Evolutionary conservation across 148 eudicot species (phyloP), one percentile per base, ranked within the genome.

Genomic region (Cornus florida): DNA sequence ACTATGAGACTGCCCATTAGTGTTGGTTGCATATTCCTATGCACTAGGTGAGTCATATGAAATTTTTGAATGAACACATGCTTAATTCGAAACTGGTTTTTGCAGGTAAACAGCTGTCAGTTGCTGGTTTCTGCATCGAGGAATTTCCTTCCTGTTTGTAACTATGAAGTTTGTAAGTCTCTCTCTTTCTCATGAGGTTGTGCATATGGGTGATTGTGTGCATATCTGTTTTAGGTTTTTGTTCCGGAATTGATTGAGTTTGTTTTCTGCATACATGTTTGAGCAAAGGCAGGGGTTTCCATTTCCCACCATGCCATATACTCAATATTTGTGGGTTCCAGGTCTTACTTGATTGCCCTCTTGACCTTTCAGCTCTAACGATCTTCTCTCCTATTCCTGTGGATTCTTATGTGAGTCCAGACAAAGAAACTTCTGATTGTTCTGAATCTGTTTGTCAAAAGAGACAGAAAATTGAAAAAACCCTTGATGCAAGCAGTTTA

Each of bases 241-340:
- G 66, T 24, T 6, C 23, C 50, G 72, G 65, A 20, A 67, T 48
- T 77, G 65, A 46, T 67, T 31, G 65, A 31, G 17, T 77, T 46
- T 74, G n/a, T 67, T n/a, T 23, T 68, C 64, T 80, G 81, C 92
- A 93, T 95, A 91, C 92, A 77, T 91, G 98, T 83, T 82, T 95
- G 66, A 95, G 92, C 76, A 85, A 91, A 84, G 94, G 95, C 23
- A 78, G 79, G 73, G 93, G 91, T 23, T 93, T 81, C 78, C 75
- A 93, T 78, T 89, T 88, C 80, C 97, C 98, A 17, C 89, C 97
- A 31, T 90, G 94, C 86, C 87, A 91, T 79, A 87, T 93, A 6
- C 57, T 91, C 69, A 79, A 88, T 77, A 78, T 93, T 11, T 84
- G 84, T 67, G 98, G 97, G 28, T 88, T 91, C 70, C 85, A 83